Conservation (phyloP, 2,329 filamentous ascomycete genomes). For the Calycina herbarum region DNA sequence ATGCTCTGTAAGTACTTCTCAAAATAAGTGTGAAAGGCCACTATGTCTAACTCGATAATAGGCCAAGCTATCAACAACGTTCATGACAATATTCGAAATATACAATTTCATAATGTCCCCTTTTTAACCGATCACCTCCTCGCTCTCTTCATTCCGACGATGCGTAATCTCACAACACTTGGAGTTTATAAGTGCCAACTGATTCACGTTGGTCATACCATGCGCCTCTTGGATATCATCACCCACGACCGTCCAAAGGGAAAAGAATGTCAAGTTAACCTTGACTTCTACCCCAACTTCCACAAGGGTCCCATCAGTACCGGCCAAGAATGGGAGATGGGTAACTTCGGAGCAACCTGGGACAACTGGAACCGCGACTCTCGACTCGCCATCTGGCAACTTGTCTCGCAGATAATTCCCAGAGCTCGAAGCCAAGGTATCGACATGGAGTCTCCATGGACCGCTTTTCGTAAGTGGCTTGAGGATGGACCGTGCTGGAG, state of each 20-base stretch:
- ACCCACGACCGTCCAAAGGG: constrained; percentile 22
- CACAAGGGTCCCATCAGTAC: constrained; percentile 24
- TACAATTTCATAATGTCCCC: constrained; percentile 33
- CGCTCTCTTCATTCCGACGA: constrained; percentile 29
- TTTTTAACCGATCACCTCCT: constrained; percentile 30
- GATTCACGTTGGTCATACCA: constrained; percentile 29
- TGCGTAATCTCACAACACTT: constrained; percentile 29
- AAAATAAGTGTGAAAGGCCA: not conserved
- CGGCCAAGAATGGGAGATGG: constrained; percentile 10
- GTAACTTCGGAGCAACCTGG: constrained; percentile 33
- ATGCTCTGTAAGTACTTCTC: not conserved
- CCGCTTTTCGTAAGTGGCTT: constrained; percentile 32
- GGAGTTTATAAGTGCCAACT: constrained; percentile 35
- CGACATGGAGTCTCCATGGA: constrained; percentile 22
- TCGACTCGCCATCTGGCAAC: constrained; percentile 29
- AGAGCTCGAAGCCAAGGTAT: constrained; percentile 25
- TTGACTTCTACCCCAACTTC: constrained; percentile 35
- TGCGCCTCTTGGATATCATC: constrained; percentile 31
- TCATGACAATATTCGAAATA: constrained; percentile 23
- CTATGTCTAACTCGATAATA: not conserved
- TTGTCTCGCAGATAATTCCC: constrained; percentile 22
- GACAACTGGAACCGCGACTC: constrained; percentile 29
- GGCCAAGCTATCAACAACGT: constrained; percentile 25
- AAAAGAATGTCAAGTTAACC: constrained; percentile 25
- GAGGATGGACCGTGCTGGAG: constrained; percentile 29